Base-by-base conservation (phyloP, 2,329 filamentous ascomycete genomes). In the Rhynchosporium secalis region DNA sequence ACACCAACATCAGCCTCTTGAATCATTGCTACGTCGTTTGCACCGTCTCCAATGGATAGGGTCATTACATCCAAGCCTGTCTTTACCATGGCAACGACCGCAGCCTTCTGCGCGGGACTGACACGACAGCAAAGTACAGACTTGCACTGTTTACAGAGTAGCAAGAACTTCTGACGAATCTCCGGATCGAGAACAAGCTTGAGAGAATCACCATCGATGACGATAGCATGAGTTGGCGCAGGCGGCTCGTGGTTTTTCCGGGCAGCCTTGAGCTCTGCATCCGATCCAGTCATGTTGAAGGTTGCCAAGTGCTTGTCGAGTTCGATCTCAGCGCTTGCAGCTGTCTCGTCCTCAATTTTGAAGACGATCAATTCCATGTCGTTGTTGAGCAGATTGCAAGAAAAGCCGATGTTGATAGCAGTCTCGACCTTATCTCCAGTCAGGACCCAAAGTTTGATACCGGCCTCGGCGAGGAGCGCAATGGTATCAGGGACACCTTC, bases 391-490 rank as follows among this genome's bases (percentile, higher is more conserved):
- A 99, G 82, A 71, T 99, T 99, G 80, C 96, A 99, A 10, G 96
- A 99, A 77, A 98, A 99, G 2, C 95, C 95, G 73, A 99, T 99
- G 78, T 99, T 99, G 86, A 99, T 99, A 62, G 96, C 95, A 29
- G 95, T 99, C 78, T 99, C 95, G 38, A 98, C 94, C 77, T 98
- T 99, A 81, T 99, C 95, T 66, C 96, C 95, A 15, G 95, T 99
- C 67, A 99, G 80, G 59, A 99, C 95, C 95, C 95, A 99, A 7
- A 99, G 85, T 77, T 99, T 99, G 77, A 99, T 97, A 75, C 96
- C 96, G 59, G 95, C 95, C 72, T 92, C 86, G 36, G 89, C 94
- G 58, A 99, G 86, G 49, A 99, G 79, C 56, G 89, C 90, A 71
- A 99, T 99, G 0, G 95, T 94, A 73, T 98, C 95, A 6, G 95